A percentile compares a stretch with the other conserved stretches of the same genome.
Conservation (phyloP, 2,329 filamentous ascomycete genomes). For the Colletotrichum lini region DNA sequence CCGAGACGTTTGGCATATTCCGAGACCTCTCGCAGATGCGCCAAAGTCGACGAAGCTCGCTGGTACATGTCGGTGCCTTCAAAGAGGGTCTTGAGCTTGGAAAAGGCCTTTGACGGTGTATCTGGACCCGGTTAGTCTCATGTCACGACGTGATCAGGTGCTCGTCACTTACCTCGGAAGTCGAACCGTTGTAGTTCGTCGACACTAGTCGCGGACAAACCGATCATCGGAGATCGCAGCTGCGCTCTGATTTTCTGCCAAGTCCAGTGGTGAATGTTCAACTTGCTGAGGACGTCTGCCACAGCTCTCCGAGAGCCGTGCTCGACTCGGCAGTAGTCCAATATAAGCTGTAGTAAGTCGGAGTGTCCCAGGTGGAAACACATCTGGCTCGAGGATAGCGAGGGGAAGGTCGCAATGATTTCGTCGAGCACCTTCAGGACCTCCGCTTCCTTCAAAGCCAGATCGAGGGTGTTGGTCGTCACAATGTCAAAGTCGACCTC, state of each 20-base stretch:
- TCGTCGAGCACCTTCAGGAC: slow-evolving; percentile 96
- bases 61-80: slow-evolving; percentile 78
- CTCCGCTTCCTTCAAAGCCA: slow-evolving; percentile 93
- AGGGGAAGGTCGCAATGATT: slow-evolving; percentile 85
- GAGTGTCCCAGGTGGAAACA: slow-evolving; percentile 94
- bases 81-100: slow-evolving; percentile 71
- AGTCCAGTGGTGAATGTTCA: slow-evolving; percentile 84
- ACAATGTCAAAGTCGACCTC: slow-evolving; percentile 98
- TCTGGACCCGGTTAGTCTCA: slow-evolving; percentile 53
- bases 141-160: too few relatives aligned
- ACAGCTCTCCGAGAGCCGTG: slow-evolving; percentile 76
- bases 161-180: slow-evolving; percentile 75
- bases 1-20: slow-evolving; percentile 83
- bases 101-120: slow-evolving; percentile 69
- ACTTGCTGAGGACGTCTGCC: slow-evolving; percentile 87
- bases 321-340: slow-evolving; percentile 89
- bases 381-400: slow-evolving; percentile 79
- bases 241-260: slow-evolving; percentile 89
- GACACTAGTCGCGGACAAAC: slow-evolving; percentile 88
- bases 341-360: slow-evolving; percentile 87
- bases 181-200: slow-evolving; percentile 94
- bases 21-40: slow-evolving; percentile 84
- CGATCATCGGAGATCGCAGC: slow-evolving; percentile 84
- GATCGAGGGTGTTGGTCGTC: slow-evolving; percentile 84
- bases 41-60: slow-evolving; percentile 81